Evolutionary conservation across 1,139 yeast species (phyloP).

Genomic region (Yamadazyma sp.): DNA sequence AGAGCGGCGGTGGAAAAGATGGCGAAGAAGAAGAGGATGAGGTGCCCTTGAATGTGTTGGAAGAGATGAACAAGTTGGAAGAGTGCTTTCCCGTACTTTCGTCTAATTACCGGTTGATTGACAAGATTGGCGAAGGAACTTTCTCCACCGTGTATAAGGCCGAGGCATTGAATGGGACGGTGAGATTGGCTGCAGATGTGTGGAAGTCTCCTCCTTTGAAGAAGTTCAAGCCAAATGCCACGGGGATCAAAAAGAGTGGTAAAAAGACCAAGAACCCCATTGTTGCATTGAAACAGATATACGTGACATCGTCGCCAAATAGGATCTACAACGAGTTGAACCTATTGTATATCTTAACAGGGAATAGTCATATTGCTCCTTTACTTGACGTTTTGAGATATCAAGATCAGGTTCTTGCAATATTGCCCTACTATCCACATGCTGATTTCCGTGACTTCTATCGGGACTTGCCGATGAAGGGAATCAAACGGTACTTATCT

Average conservation of each 20-base stretch:
- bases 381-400: constrained; percentile 80
- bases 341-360: constrained; percentile 64
- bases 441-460: constrained; percentile 87
- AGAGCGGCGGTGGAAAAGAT: background rate
- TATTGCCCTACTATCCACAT: constrained; percentile 88
- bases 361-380: constrained; percentile 81
- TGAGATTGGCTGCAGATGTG: constrained; percentile 37
- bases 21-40: constrained; percentile 39
- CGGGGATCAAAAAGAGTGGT: constrained; percentile 8
- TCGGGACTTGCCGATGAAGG: constrained; percentile 73
- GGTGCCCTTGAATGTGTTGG: constrained; percentile 52
- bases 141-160: constrained; percentile 91
- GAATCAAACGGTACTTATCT: constrained; percentile 76
- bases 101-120: constrained; percentile 62
- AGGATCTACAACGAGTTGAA: constrained; percentile 87
- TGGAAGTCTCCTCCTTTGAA: constrained; percentile 51
- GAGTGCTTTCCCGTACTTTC: constrained; percentile 63
- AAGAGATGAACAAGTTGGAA: constrained; percentile 67
- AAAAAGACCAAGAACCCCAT: constrained; percentile 43
- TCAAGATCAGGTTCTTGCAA: constrained; percentile 91
- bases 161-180: constrained; percentile 56
- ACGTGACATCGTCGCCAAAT: constrained; percentile 92
- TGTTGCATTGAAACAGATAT: constrained; percentile 91
- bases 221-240: constrained; percentile 15
- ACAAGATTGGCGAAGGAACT: constrained; percentile 94